Evolutionary conservation across 2,329 filamentous ascomycete genomes (phyloP).

Genomic region (Chaetomium olivaceum): DNA sequence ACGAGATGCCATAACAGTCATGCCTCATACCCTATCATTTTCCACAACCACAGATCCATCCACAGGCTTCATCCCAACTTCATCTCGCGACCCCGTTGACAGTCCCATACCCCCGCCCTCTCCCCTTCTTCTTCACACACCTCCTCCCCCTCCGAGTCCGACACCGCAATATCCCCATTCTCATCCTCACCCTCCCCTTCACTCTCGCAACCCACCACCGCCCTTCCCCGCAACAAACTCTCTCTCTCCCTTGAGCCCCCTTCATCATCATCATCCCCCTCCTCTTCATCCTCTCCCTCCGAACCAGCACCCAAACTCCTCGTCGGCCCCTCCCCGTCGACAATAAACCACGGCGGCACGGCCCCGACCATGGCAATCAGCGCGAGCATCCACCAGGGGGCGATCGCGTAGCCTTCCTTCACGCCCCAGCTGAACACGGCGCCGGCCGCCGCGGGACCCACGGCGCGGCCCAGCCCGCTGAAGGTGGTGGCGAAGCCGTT

Average conservation of each 20-base stretch:
- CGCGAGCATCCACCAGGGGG: conserved; percentile 80
- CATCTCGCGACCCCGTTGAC: conserved; percentile 4
- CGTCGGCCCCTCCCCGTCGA: conserved; percentile 69
- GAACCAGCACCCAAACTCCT: conserved; percentile 37
- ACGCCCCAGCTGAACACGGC: conserved; percentile 74
- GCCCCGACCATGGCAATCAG: conserved; percentile 63
- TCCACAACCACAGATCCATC: not conserved
- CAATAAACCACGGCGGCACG: conserved; percentile 71
- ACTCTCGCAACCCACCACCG: conserved; percentile 11
- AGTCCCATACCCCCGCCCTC: conserved; percentile 9
- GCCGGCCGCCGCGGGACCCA: conserved; percentile 75
- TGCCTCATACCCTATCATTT: not conserved
- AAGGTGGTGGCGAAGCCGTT: conserved; percentile 89
- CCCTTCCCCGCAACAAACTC: conserved; percentile 28
- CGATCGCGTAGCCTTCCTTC: conserved; percentile 71
- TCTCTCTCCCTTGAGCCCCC: too few relatives aligned
- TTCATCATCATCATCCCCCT: conserved; percentile 10
- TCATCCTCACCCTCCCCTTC: conserved; percentile 13
- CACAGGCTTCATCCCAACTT: not conserved
- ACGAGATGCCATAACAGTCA: not conserved
- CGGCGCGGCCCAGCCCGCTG: conserved; percentile 75
- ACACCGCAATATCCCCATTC: conserved; percentile 8
- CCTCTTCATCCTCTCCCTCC: conserved; percentile 33
- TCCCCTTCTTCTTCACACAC: not conserved
- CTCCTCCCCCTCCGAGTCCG: conserved; percentile 14